Conservation (phyloP, 495 filamentous ascomycete species). For the Daldinia bambusicola region DNA sequence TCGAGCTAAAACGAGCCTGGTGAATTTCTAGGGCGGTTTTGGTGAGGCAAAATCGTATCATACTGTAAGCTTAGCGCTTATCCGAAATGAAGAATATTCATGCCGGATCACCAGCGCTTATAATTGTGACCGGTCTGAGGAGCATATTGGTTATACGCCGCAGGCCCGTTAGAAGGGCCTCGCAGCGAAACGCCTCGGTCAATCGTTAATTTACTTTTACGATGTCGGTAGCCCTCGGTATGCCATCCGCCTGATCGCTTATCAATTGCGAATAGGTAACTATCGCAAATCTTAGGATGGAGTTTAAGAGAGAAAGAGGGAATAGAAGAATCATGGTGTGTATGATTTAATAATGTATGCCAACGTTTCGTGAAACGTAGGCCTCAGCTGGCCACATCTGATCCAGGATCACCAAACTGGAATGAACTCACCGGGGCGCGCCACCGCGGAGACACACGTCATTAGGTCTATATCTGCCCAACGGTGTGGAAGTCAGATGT, state of each 20-base stretch:
- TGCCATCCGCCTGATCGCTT: neutral
- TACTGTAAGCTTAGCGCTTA: neutral
- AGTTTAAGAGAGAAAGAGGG: neutral
- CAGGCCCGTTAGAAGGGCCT: neutral
- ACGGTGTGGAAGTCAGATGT: conserved; percentile 4
- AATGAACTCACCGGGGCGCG: conserved; percentile 1
- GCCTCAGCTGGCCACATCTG: neutral
- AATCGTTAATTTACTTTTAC: conserved; percentile 2
- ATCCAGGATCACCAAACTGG: neutral
- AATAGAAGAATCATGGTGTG: neutral
- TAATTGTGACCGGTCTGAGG: neutral
- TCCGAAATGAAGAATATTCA: conserved; percentile 2
- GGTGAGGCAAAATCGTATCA: conserved; percentile 1
- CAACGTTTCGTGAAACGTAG: conserved; percentile 12
- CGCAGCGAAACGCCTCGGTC: conserved; percentile 4
- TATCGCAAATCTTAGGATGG: neutral
- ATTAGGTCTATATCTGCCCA: conserved; percentile 14
- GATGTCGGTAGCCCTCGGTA: neutral
- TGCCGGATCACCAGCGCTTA: conserved; percentile 5
- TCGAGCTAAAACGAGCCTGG: neutral
- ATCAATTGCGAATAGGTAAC: neutral
- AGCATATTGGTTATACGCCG: neutral
- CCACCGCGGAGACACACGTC: conserved; percentile 10
- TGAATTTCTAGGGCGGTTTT: neutral
- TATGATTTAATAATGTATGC: conserved; percentile 8